Evolutionary conservation across 345 rosid species (phyloP).

Genomic region (Eucalyptus globulus): DNA sequence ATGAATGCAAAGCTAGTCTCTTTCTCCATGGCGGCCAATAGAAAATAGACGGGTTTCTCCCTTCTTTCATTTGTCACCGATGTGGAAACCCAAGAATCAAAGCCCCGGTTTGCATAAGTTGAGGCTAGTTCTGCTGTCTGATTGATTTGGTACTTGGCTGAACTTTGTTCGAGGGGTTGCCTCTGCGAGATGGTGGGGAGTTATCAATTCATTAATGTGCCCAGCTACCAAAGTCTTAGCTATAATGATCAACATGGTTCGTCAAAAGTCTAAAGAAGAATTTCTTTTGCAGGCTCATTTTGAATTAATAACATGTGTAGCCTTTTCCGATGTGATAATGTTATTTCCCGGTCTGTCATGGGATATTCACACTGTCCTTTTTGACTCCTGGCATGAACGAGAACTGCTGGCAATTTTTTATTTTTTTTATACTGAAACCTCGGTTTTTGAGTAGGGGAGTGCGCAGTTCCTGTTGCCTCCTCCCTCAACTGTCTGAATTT

Average conservation of each 20-base stretch:
- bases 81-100: not conserved
- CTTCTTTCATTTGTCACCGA: not conserved
- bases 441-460: not conserved
- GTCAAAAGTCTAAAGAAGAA: not conserved
- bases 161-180: not conserved
- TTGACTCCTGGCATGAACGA: not conserved
- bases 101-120: not conserved
- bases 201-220: not conserved
- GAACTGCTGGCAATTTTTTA: not conserved
- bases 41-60: not conserved
- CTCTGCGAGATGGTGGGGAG: not conserved
- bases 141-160: not conserved
- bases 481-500: not conserved
- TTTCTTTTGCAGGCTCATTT: not conserved
- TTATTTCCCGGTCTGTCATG: not conserved
- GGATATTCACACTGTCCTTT: not conserved
- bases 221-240: not conserved
- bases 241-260: not conserved
- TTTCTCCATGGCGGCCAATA: not conserved
- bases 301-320: not conserved
- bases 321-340: not conserved
- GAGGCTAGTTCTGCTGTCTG: not conserved
- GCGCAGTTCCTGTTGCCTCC: not conserved
- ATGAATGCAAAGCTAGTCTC: not conserved
- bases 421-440: accelerated